Conservation (phyloP, 139 green algal genomes). For the Chlorella sorokiniana region DNA sequence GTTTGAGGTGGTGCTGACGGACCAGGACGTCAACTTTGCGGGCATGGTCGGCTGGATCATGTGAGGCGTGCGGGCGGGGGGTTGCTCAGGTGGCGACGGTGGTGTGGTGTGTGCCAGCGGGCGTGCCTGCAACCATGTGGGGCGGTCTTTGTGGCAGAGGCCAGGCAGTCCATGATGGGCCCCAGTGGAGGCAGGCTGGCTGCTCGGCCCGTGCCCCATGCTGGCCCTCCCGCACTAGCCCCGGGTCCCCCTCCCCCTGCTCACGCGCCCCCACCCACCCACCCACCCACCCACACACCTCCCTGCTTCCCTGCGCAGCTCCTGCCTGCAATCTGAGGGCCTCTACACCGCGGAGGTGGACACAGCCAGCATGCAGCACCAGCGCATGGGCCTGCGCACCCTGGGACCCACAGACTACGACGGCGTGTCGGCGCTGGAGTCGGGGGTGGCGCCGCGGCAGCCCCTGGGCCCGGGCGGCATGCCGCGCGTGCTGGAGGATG, state of each 20-base stretch:
- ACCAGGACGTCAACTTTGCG: constrained; percentile 68
- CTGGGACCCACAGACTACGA: constrained; percentile 11
- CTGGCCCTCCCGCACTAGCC: background rate
- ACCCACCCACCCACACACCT: no score
- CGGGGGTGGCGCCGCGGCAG: constrained; percentile 23
- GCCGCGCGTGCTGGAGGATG: no score
- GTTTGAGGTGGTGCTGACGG: constrained; percentile 79
- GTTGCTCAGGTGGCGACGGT: background rate
- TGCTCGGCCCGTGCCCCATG: no score
- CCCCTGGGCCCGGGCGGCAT: no score
- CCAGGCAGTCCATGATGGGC: no score
- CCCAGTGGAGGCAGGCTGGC: no score
- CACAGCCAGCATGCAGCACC: constrained; percentile 24
- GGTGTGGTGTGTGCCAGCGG: no score
- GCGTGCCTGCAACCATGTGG: no score
- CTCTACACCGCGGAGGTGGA: constrained; percentile 63
- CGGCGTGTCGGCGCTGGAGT: constrained; percentile 38
- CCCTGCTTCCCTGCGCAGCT: constrained; percentile 7
- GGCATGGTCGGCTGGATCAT: constrained; percentile 61
- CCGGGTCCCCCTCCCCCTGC: no score
- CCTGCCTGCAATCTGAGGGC: constrained; percentile 45
- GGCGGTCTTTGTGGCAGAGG: no score
- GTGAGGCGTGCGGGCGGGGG: constrained; percentile 27
- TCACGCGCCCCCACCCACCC: background rate
- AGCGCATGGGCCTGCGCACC: constrained; percentile 55